phyloP scores from a whole-genome alignment of 306 rosid genomes.

The Medicago truncatula region DNA sequence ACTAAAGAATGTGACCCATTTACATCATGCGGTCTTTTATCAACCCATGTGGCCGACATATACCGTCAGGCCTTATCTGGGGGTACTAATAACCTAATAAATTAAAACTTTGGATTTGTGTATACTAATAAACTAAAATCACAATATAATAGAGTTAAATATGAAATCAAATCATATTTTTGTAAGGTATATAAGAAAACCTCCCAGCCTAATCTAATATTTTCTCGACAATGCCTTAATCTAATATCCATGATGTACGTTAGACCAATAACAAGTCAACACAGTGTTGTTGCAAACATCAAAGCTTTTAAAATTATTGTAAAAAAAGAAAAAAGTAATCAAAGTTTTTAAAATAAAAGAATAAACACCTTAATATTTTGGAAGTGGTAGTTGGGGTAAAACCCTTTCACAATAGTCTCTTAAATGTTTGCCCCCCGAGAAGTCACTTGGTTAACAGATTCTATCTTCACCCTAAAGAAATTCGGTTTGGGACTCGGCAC shows the following conservation, averaged over 20 bases:
- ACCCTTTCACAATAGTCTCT: too few relatives aligned
- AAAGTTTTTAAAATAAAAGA: too few relatives aligned
- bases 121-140: neutral
- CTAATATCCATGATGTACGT: neutral
- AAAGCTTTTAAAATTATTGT: too few relatives aligned
- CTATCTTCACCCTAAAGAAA: too few relatives aligned
- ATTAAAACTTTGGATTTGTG: neutral
- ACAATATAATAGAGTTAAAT: neutral
- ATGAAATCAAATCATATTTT: neutral
- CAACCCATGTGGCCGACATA: conserved; percentile 9
- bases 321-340: neutral
- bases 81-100: neutral
- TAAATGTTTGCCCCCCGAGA: too few relatives aligned
- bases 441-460: too few relatives aligned
- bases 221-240: too few relatives aligned
- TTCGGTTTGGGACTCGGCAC: too few relatives aligned
- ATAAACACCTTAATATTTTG: too few relatives aligned
- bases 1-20: neutral
- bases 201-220: neutral
- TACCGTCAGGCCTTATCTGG: conserved; percentile 3
- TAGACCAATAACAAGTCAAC: neutral
- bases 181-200: neutral
- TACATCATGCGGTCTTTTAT: neutral
- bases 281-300: neutral
- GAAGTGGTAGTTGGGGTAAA: neutral